Evolutionary conservation across 2,329 filamentous ascomycete genomes (phyloP).

Genomic region (Venturiaceae sp.): DNA sequence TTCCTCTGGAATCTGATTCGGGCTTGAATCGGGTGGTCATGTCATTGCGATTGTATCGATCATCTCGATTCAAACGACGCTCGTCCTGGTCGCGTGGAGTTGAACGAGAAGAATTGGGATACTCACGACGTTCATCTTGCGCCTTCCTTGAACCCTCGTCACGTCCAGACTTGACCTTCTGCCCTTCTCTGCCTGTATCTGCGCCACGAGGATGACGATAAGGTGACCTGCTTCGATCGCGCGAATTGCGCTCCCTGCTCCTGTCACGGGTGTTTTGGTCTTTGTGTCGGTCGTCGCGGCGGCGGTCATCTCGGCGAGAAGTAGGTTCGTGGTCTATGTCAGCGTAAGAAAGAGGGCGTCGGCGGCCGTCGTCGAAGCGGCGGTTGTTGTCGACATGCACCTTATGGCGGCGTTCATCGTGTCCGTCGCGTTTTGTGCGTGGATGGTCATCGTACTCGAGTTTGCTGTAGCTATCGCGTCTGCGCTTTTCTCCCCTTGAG

Average conservation of each 20-base stretch:
- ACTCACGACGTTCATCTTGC: not conserved
- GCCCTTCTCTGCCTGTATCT: not conserved
- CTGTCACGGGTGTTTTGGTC: not conserved
- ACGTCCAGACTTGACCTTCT: not conserved
- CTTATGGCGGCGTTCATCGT: conserved; percentile 25
- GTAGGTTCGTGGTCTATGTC: not conserved
- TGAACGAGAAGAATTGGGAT: conserved; percentile 18
- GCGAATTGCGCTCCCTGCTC: not conserved
- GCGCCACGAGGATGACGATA: conserved; percentile 39
- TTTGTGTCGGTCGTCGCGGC: not conserved
- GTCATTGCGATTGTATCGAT: conserved; percentile 28
- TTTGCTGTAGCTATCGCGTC: conserved; percentile 34
- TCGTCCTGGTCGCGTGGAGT: conserved; percentile 23
- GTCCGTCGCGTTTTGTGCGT: conserved; percentile 11
- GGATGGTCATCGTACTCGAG: conserved; percentile 38
- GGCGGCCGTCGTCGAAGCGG: not conserved
- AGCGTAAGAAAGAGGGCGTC: not conserved
- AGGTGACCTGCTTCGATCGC: conserved; percentile 39
- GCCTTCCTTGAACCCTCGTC: not conserved
- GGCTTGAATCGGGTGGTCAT: conserved; percentile 1
- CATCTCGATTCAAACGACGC: conserved; percentile 19
- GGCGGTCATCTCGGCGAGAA: not conserved
- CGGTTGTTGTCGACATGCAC: conserved; percentile 15
- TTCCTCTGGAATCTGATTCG: not conserved
- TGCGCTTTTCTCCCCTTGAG: conserved; percentile 53